Evolutionary conservation across 2,329 filamentous ascomycete genomes (phyloP), one percentile per base, ranked within the genome.

Genomic region (Talaromyces sp.): DNA sequence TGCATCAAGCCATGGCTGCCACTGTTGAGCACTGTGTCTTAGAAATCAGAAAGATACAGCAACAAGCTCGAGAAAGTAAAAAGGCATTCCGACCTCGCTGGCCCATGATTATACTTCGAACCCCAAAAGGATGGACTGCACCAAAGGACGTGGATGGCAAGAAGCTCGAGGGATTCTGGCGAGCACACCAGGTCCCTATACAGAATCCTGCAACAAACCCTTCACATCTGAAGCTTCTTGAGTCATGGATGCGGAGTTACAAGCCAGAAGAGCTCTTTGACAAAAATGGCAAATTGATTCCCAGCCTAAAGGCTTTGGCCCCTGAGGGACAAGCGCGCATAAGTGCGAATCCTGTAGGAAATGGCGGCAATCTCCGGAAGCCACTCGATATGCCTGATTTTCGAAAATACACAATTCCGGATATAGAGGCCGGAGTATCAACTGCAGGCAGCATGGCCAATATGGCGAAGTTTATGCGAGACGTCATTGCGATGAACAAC

Each of bases 1-100:
- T 92, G 89, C 88, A 92, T 69, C 89, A 92, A 72, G 89, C 88
- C 60, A 92, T 92, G 89, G 88, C 89, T 12, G 83, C 84, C 50
- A 92, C 89, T 0, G 76, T 92, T 29, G 89, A 92, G 71, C 81
- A 85, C 65, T 90, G 87, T 68, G 84, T 92, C 19, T 72, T 80
- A 17, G 86, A 91, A 69, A 92, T 92, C 69, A 80, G 77, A 59
- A 79, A 81, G 61, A 85, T 84, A 68, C 89, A 92, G 72, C 88
- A 89, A 73, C 75, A 90, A 70, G 88, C 88, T 24, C 85, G 89
- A 51, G 85, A 88, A 3, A 85, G 85, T 0, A 85, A 86, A 63
- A 87, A 88, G 69, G 82, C 87, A 2, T 85, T 87, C 76, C 83
- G 89, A 41, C 88, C 89, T 17, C 81, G 79, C 64, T 92, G 89